Evolutionary conservation across 805 yeast species (phyloP), one percentile per base, ranked within the genome.

Genomic region (Kuraishia floccosa): DNA sequence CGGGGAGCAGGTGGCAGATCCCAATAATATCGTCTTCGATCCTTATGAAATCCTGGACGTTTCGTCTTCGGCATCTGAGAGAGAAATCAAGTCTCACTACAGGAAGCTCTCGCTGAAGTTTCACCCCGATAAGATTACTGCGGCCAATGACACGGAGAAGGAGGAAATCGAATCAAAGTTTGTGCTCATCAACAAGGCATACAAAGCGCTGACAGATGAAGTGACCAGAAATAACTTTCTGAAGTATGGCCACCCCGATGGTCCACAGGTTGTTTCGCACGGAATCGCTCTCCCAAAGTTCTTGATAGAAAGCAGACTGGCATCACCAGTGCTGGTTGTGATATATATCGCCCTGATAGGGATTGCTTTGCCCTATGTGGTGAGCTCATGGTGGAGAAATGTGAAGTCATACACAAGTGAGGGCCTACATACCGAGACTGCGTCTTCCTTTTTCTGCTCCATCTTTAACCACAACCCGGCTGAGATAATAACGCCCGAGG

Each of bases 241-340:
- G 44, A 76, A 72, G 43, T 91, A 79, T 47, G 99, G 99, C 30
- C 95, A 93, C 51, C 99, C 99, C 4, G 99, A 91, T 59, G 98
- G 98, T 26, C 95, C 94, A 25, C 94, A 84, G 54, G 83, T 83
- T 17, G 67, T 79, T 13, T 61, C 79, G 14, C 96, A 85, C 51
- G 98, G 98, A 38, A 86, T 91, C 53, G 99, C 97, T 0, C 59
- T 91, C 41, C 99, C 99, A 20, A 76, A 80, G 50, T 85, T 83
- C 56, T 65, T 91, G 38, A 82, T 93, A 19, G 95, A 85, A 40
- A 86, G 93, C 26, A 66, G 75, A 35, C 76, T 76, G 15, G n/a
- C n/a, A n/a, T 69, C 78, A 3, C 43, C 79, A 15, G 60, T 85
- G 37, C 57, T 81, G 17, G 66, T 78, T 11, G 52, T 70, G 2